Percentiles rank a stretch among this genome's conserved stretches.
phyloP scores from a whole-genome alignment of 306 rosid genomes.

The Trifolium subterraneum region DNA sequence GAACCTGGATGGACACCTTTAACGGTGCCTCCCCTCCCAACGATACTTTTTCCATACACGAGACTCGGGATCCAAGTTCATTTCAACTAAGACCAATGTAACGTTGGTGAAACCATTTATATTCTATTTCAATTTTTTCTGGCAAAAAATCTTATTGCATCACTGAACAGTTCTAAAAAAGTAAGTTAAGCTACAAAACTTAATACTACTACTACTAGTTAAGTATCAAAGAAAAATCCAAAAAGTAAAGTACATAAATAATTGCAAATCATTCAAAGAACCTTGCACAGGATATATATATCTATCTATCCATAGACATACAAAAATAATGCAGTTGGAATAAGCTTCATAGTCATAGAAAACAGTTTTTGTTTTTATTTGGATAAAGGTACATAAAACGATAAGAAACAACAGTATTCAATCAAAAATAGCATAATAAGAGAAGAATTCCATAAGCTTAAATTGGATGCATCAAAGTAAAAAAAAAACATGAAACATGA shows the following conservation, averaged over 20 bases:
- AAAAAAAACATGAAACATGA: conserved; percentile 21
- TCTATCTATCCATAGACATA: too few relatives aligned
- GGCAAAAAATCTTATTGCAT: background rate
- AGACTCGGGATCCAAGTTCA: background rate
- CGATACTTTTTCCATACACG: background rate
- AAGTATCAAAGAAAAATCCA: background rate
- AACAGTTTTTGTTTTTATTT: background rate
- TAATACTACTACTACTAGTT: too few relatives aligned
- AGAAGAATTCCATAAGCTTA: conserved; percentile 11
- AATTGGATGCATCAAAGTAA: background rate
- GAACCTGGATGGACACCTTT: background rate
- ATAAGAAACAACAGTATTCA: conserved; percentile 19
- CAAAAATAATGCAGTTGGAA: too few relatives aligned
- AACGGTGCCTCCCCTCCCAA: background rate
- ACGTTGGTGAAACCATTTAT: background rate
- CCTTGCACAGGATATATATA: too few relatives aligned
- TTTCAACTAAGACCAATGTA: background rate
- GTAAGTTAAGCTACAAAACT: background rate
- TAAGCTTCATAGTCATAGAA: too few relatives aligned
- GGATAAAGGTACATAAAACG: conserved; percentile 21
- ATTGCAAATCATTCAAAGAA: too few relatives aligned
- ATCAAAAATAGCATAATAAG: background rate
- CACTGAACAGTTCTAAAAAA: background rate
- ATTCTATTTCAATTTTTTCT: too few relatives aligned
- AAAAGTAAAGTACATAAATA: background rate